Conservation (phyloP, 2,329 filamentous ascomycete species). For the Fusarium verticillioides region DNA sequence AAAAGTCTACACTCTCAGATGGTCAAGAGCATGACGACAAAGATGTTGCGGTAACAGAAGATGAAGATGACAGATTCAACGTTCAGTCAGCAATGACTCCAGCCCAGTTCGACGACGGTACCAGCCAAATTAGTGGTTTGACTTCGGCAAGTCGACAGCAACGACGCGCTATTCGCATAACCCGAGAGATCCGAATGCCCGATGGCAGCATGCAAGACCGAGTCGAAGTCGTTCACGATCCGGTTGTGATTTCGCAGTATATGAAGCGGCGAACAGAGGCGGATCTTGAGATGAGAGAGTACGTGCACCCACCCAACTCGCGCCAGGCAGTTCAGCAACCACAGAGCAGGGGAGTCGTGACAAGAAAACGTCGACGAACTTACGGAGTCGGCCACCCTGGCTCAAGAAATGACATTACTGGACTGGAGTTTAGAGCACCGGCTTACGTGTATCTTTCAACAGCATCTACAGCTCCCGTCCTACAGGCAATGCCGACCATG, state of each 20-base stretch:
- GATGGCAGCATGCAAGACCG: conserved; percentile 67
- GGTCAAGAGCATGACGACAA: conserved; percentile 73
- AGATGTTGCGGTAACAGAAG: conserved; percentile 67
- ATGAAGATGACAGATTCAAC: conserved; percentile 77
- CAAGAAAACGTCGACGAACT: conserved; percentile 13
- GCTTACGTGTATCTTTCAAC: conserved; percentile 54
- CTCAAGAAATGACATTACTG: conserved; percentile 46
- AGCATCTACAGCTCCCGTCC: conserved; percentile 63
- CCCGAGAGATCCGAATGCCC: conserved; percentile 64
- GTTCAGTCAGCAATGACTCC: conserved; percentile 76
- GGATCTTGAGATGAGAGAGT: conserved; percentile 79
- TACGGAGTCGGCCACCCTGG: conserved; percentile 47
- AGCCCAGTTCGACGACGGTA: conserved; percentile 78
- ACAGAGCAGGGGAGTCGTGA: neutral
- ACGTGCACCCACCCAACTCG: conserved; percentile 52
- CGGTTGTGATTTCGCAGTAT: conserved; percentile 89
- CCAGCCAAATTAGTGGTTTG: conserved; percentile 79
- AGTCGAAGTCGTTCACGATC: conserved; percentile 79
- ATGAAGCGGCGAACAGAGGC: conserved; percentile 78
- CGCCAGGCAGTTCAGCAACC: neutral
- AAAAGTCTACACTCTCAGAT: conserved; percentile 82
- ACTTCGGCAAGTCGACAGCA: conserved; percentile 71
- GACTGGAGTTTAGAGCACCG: conserved; percentile 49
- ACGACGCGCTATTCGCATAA: conserved; percentile 78
- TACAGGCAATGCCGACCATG: conserved; percentile 62